A percentile compares a stretch with the other conserved stretches of the same genome.
phyloP scores from a whole-genome alignment of 1,284 basidiomycete genomes.

The Mycena sp. region DNA sequence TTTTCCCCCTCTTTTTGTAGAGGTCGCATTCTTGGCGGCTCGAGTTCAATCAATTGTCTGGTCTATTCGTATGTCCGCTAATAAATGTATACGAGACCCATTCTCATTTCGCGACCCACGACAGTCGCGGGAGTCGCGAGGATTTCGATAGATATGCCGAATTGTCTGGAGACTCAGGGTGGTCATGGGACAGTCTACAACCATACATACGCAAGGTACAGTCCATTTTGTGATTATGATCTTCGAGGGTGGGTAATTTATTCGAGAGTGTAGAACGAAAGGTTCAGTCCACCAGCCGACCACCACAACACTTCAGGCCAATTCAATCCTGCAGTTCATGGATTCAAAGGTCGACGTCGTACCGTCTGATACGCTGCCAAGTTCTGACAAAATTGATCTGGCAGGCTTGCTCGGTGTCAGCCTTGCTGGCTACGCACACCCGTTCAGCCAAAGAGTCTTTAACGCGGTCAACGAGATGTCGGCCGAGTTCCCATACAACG shows the following conservation, averaged over 20 bases:
- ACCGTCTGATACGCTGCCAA: no score
- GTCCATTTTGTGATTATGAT: not conserved
- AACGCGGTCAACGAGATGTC: conserved; percentile 31
- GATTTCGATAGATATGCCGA: conserved; percentile 41
- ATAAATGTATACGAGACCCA: conserved; percentile 13
- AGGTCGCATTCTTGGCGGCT: no score
- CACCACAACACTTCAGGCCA: conserved; percentile 34
- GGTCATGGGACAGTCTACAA: conserved; percentile 42
- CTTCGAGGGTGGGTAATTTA: not conserved
- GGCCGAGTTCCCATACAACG: conserved; percentile 39
- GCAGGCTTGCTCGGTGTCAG: conserved; percentile 35
- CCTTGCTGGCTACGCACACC: conserved; percentile 32
- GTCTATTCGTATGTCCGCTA: not conserved
- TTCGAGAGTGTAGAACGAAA: conserved; percentile 39
- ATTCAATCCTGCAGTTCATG: conserved; percentile 26
- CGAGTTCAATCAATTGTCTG: not conserved
- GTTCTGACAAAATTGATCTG: not conserved
- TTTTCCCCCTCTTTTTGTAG: no score
- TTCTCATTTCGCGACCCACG: conserved; percentile 34
- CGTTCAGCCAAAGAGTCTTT: conserved; percentile 35
- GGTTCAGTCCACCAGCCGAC: conserved; percentile 36
- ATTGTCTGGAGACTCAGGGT: conserved; percentile 40
- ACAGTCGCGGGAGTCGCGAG: conserved; percentile 41
- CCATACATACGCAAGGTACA: conserved; percentile 32
- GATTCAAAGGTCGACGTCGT: no score